Base-by-base conservation (phyloP, 352 stramenopile genomes). In the Globisporangium okanoganense region DNA sequence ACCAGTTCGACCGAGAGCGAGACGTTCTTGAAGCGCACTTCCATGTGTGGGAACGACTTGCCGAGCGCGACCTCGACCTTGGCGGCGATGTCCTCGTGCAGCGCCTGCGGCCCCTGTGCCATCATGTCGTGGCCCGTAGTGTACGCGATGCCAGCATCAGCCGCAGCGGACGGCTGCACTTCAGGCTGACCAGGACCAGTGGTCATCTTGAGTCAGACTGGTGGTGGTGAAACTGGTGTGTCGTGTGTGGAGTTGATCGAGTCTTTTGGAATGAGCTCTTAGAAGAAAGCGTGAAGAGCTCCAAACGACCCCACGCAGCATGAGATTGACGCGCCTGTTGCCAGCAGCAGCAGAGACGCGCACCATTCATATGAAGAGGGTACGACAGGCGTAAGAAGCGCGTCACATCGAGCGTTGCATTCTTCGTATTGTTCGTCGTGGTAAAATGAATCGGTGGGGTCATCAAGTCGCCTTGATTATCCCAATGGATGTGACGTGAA, bases 21-120 rank as follows among this genome's bases (percentile, higher is more conserved):
- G 40, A 85, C 54, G 51, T 83, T 35, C 29, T 77, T 56, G 56
- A 85, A 80, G 50, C 71, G 76, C 53, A 85, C 67, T 36, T 85
- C 76, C 59, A 81, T 71, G 50, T 79, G 71, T 24, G 76, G 76
- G 57, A 85, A 68, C 24, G 59, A 50, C 18, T 65, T 66, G 48
- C 75, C 75, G 9, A 79, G 40, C 20, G 75, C 58, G 9, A 51
- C 36, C 61, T 85, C 70, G 20, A 80, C 51, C 31, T 73, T 73
- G 40, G 52, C 25, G 9, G 71, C 70, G 33, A 78, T 58, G 49
- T 76, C 54, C 20, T 68, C 56, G 25, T 82, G 73, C 20, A 81
- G 69, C 35, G 62, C 71, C 20, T 75, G 55, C 5, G 72, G 58
- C 0, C 74, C 74, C n/a, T 70, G 60, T 16, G 62, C 63, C 58